Percentiles rank a stretch among this genome's conserved stretches.
These are phyloP conservation scores for Brasilioporus rufonigricans DNA, from an alignment of 768 basidiomycete genomes.

Conservation along the genomic window DNA sequence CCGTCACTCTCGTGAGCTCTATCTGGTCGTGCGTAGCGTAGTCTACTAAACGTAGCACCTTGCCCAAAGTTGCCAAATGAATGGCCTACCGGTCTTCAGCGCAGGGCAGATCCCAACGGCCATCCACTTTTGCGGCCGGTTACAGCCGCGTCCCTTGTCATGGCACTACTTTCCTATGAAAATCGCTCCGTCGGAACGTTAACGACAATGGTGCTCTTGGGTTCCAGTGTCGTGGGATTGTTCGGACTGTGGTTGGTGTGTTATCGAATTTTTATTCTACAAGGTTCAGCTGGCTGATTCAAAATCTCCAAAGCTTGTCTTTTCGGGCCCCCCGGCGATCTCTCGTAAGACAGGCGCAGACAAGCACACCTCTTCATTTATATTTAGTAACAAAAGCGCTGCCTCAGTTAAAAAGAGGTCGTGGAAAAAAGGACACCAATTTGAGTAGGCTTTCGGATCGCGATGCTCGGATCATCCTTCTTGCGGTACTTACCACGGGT, in stretches of 20 bases:
- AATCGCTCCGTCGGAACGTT: slow-evolving; percentile 56
- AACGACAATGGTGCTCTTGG: slow-evolving; percentile 47
- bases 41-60: slow-evolving; percentile 1
- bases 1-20: slow-evolving; percentile 54
- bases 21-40: slow-evolving; percentile 2
- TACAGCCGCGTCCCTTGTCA: slow-evolving; percentile 48
- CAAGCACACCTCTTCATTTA: slow-evolving; percentile 75
- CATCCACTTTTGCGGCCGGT: slow-evolving; percentile 69
- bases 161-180: slow-evolving; percentile 68
- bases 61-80: slow-evolving; percentile 43
- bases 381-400: slow-evolving; percentile 72
- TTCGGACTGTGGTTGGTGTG: slow-evolving; percentile 75
- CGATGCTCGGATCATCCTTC: slow-evolving; percentile 17
- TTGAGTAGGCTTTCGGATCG: slow-evolving; percentile 20
- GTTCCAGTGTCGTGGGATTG: slow-evolving; percentile 51
- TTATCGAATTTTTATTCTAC: slow-evolving; percentile 17
- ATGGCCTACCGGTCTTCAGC: slow-evolving; percentile 31
- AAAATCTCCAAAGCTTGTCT: slow-evolving; percentile 47
- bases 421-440: slow-evolving; percentile 44
- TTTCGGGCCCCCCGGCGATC: slow-evolving; percentile 51
- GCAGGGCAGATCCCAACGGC: slow-evolving; percentile 22
- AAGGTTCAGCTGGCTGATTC: slow-evolving; percentile 15
- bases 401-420: slow-evolving; percentile 61
- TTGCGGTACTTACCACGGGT: slow-evolving; percentile 7
- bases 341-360: slow-evolving; percentile 80